A percentile compares a stretch with the other conserved stretches of the same genome.
Evolutionary conservation across 106 monocot species (phyloP).

Genomic region (Dendrobium huoshanense): DNA sequence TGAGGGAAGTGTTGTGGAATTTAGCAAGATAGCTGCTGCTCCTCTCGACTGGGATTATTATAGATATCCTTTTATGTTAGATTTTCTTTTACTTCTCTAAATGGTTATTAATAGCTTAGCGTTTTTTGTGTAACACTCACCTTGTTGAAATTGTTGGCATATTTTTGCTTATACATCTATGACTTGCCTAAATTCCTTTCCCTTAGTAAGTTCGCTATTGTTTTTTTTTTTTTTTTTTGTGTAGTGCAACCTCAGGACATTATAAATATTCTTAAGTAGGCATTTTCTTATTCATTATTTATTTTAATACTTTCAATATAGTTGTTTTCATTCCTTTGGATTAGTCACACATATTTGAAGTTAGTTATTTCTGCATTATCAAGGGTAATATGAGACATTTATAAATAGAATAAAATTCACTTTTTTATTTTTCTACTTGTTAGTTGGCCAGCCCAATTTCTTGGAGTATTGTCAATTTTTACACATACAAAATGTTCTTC

Average conservation of each 20-base stretch:
- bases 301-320: background rate
- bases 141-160: background rate
- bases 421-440: background rate
- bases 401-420: background rate
- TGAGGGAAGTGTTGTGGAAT: slow-evolving; percentile 75
- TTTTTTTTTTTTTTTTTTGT: background rate
- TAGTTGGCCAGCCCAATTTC: background rate
- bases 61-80: slow-evolving; percentile 78
- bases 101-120: background rate
- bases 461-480: background rate
- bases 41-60: slow-evolving; percentile 94
- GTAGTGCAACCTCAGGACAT: background rate
- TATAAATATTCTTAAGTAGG: background rate
- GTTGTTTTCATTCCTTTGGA: background rate
- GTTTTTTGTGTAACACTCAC: background rate
- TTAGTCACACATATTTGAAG: background rate
- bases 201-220: background rate
- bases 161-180: background rate
- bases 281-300: background rate
- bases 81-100: background rate
- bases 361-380: too few species aligned
- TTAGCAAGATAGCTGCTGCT: slow-evolving; percentile 94
- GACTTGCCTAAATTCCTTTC: background rate
- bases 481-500: background rate
- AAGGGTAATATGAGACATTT: background rate